Conservation (phyloP, 129 eudicot genomes). For the Dittrichia graveolens region DNA sequence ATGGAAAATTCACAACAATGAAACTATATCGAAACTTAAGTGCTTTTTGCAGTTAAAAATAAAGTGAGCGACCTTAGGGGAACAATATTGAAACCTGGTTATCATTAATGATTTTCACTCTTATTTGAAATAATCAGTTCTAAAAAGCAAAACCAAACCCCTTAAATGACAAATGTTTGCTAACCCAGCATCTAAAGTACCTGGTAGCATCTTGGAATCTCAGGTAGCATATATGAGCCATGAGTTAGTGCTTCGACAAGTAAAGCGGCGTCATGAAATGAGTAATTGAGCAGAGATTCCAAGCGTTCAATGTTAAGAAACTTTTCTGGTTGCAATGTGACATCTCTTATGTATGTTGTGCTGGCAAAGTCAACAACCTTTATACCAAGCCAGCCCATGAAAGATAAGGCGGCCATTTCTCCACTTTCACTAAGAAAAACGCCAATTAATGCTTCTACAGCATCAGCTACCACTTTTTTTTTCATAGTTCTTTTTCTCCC, state of each 20-base stretch:
- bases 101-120: too few species aligned
- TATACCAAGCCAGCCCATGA: constrained; percentile 89
- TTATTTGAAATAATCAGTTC: background rate
- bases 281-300: constrained; percentile 54
- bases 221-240: constrained; percentile 85
- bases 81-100: too few species aligned
- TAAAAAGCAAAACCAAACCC: too few species aligned
- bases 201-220: constrained; percentile 86
- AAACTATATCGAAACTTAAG: too few species aligned
- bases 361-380: constrained; percentile 56
- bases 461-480: constrained; percentile 77
- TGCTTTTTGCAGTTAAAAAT: too few species aligned
- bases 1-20: too few species aligned
- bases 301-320: constrained; percentile 43
- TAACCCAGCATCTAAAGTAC: constrained; percentile 34
- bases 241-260: constrained; percentile 92
- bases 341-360: constrained; percentile 43
- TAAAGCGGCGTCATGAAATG: constrained; percentile 62
- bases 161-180: constrained; percentile 1
- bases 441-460: constrained; percentile 85
- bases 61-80: too few species aligned
- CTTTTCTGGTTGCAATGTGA: constrained; percentile 41
- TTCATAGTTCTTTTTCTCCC: constrained; percentile 45
- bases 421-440: constrained; percentile 69
- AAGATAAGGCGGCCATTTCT: constrained; percentile 70